Base-by-base conservation (phyloP, 345 rosid genomes). In the Pseudoturritis turrita region DNA sequence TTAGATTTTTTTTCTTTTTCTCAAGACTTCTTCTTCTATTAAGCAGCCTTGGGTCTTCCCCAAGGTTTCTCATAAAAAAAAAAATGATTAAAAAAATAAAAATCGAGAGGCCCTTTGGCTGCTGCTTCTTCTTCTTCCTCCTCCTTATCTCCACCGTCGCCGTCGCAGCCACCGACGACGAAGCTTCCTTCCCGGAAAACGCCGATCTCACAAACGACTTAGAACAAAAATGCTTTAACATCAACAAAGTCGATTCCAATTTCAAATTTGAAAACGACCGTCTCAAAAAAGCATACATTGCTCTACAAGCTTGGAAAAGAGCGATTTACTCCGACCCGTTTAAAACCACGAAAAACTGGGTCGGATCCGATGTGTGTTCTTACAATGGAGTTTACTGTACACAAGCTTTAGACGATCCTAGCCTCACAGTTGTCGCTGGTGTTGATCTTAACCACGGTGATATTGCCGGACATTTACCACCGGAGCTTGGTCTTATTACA, bases 381-480 rank as follows among this genome's bases (percentile, higher is more conserved):
- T 89, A 89, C 59, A 87, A 47, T 0, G 93, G 93, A 2, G 83
- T 89, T 10, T 89, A 78, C 39, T 89, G 96, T 51, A 82, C 90
- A 3, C 68, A 72, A 6, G 83, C 93, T 18, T 64, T 81, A 3
- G 88, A 87, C 26, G 78, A 86, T 68, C 75, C 84, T 0, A 73
- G 61, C 2, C 36, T 74, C 23, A 81, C 5, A 0, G 89, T 86
- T 1, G 88, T 88, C 0, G 89, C 89, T 2, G 91, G 96, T 1
- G 19, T 89, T 62, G 96, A 89, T 53, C 83, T 89, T 36, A 89
- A 89, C 81, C 77, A 80, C 1, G 88, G 77, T 0, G 93, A 89
- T 74, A 88, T 89, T 8, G 88, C 91, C 0, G 91, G 91, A 3
- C 75, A 83, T 78, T 78, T 89, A 41, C 93, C 96, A 0, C 18